Conservation (phyloP, 441 rosid species). For the Euphorbia schlechtendalii region DNA sequence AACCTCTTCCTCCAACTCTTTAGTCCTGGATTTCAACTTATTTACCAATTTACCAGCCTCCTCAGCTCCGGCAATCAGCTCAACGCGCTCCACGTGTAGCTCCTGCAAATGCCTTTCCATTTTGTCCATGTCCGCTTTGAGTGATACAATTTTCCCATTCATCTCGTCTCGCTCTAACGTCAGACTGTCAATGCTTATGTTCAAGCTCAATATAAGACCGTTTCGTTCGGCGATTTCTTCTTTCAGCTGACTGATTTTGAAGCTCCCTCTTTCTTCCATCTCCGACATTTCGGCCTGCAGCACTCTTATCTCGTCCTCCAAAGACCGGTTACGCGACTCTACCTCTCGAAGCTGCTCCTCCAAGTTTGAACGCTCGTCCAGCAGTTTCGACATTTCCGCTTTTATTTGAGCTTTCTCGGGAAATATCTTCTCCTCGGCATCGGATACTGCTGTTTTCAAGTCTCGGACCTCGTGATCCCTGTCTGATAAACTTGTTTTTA, state of each 20-base stretch:
- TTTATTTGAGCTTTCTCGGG: constrained; percentile 70
- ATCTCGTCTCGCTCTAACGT: constrained; percentile 32
- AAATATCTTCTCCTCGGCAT: constrained; percentile 80
- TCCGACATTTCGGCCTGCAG: constrained; percentile 39
- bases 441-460: constrained; percentile 63
- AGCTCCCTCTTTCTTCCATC: constrained; percentile 36
- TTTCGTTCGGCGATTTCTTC: constrained; percentile 33
- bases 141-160: constrained; percentile 18
- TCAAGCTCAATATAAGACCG: constrained; percentile 26
- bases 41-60: constrained; percentile 24
- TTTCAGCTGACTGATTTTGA: constrained; percentile 33
- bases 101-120: constrained; percentile 53
- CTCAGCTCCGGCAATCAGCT: constrained; percentile 31
- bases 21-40: constrained; percentile 29
- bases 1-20: constrained; percentile 50
- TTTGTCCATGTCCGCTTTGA: constrained; percentile 39
- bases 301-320: constrained; percentile 69
- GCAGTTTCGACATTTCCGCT: constrained; percentile 55
- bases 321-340: constrained; percentile 57
- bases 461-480: constrained; percentile 62
- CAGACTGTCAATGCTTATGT: constrained; percentile 24
- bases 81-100: constrained; percentile 52
- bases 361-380: constrained; percentile 37
- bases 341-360: constrained; percentile 53
- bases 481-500: constrained; percentile 65